A percentile compares a stretch with the other conserved stretches of the same genome.
These are phyloP conservation scores for Neocucurbitaria cava DNA, from an alignment of 2,329 filamentous ascomycete genomes.

Conservation along the genomic window DNA sequence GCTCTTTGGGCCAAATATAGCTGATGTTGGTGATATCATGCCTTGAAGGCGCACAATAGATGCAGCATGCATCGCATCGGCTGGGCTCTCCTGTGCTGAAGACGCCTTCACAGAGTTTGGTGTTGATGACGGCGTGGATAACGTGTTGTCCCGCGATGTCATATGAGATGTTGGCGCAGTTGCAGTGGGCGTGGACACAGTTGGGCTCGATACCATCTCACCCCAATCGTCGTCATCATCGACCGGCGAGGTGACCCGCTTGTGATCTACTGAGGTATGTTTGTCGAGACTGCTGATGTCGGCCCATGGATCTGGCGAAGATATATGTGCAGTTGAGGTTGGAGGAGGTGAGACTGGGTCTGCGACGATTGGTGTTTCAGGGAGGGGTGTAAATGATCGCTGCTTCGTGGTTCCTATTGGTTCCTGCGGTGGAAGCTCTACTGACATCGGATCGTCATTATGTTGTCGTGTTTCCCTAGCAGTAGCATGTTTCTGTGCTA, in stretches of 20 bases:
- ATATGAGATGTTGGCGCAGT: slow-evolving; percentile 16
- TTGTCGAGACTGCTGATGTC: slow-evolving; percentile 22
- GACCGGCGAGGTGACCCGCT: slow-evolving; percentile 2
- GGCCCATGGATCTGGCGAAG: slow-evolving; percentile 24
- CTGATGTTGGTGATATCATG: slow-evolving; percentile 44
- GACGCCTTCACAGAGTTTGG: slow-evolving; percentile 15
- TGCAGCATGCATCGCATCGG: slow-evolving; percentile 32
- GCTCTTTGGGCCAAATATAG: slow-evolving; percentile 36
- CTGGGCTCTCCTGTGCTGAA: slow-evolving; percentile 13
- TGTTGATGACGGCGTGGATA: slow-evolving; percentile 18
- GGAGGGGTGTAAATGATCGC: slow-evolving; percentile 16
- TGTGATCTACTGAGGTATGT: slow-evolving; percentile 4
- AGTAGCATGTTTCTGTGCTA: slow-evolving; percentile 19
- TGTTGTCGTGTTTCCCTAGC: slow-evolving; percentile 24
- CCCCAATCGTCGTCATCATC: slow-evolving; percentile 49
- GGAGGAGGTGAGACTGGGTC: slow-evolving; percentile 16
- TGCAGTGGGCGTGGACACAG: slow-evolving; percentile 27
- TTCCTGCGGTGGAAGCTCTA: slow-evolving; percentile 23
- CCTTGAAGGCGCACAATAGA: slow-evolving; percentile 42
- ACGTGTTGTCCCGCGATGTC: slow-evolving; percentile 10
- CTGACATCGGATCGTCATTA: slow-evolving; percentile 26
- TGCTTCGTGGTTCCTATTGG: slow-evolving; percentile 17
- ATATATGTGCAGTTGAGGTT: slow-evolving; percentile 5
- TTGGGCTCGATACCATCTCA: slow-evolving; percentile 49
- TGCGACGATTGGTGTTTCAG: slow-evolving; percentile 26